phyloP scores from a whole-genome alignment of 1,284 basidiomycete species.

The Neonothopanus nambi region DNA sequence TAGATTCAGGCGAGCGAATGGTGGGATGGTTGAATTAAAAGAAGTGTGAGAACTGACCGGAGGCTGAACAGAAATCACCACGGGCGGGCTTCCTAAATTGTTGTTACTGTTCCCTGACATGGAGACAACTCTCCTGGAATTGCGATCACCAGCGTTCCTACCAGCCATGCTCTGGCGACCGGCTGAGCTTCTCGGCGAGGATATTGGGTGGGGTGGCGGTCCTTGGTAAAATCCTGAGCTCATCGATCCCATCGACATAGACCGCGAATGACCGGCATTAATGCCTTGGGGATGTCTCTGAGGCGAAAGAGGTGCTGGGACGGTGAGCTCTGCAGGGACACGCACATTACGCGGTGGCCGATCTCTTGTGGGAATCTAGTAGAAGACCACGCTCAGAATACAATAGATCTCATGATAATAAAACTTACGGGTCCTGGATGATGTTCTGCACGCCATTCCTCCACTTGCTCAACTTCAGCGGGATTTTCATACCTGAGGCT shows the following conservation, averaged over 20 bases:
- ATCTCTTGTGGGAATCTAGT: constrained; percentile 7
- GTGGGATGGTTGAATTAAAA: background rate
- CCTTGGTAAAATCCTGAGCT: constrained; percentile 3
- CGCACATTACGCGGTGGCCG: constrained; percentile 20
- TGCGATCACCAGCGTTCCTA: background rate
- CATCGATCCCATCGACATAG: constrained; percentile 12
- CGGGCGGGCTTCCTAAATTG: constrained; percentile 14
- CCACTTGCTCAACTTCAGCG: background rate
- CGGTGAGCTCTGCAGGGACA: constrained; percentile 15
- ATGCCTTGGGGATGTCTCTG: background rate
- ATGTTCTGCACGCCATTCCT: background rate
- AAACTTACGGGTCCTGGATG: constrained; percentile 10
- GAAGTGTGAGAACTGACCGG: constrained; percentile 15
- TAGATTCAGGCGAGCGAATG: background rate
- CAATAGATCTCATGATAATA: background rate
- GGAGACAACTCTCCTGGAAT: background rate
- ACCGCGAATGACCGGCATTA: background rate
- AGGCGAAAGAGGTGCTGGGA: constrained; percentile 20
- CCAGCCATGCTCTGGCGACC: background rate
- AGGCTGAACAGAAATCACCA: constrained; percentile 18
- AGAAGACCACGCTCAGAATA: background rate
- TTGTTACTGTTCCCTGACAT: background rate
- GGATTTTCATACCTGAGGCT: background rate
- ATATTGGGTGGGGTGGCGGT: background rate
- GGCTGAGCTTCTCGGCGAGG: background rate